Conservation (phyloP, 148 eudicot genomes). For the Cornus suecica region DNA sequence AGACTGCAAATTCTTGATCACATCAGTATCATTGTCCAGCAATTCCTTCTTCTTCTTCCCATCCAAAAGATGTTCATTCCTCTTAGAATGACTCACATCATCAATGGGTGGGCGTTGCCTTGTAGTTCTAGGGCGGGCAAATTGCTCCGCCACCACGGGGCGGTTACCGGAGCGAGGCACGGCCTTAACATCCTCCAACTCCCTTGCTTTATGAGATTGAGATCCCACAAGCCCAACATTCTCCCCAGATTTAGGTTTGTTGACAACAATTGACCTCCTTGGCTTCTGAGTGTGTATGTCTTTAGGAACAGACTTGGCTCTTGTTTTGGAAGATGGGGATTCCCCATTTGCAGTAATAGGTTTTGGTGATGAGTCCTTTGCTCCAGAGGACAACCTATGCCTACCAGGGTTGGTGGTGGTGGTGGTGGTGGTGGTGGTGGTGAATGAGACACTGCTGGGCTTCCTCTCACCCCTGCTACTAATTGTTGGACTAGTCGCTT, state of each 20-base stretch:
- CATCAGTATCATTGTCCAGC: slow-evolving; percentile 8
- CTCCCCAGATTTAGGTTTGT: neutral
- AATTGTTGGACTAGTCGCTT: slow-evolving; percentile 3
- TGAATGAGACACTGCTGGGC: neutral
- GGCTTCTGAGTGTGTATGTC: neutral
- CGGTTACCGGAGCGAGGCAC: slow-evolving; percentile 2
- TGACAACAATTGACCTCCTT: neutral
- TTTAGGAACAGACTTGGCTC: neutral
- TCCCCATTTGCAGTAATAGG: neutral
- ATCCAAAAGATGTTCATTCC: neutral
- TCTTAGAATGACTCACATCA: neutral
- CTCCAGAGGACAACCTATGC: slow-evolving; percentile 1
- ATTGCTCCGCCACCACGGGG: slow-evolving; percentile 4
- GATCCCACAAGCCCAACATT: neutral
- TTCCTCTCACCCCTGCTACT: neutral
- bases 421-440: slow-evolving; percentile 1
- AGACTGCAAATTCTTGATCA: slow-evolving; percentile 16
- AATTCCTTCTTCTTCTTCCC: neutral
- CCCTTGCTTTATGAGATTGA: neutral
- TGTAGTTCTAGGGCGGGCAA: neutral
- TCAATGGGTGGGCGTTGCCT: neutral
- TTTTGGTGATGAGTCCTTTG: slow-evolving; percentile 6
- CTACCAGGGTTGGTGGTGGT: neutral
- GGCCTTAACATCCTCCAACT: neutral
- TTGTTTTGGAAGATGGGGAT: neutral